Evolutionary conservation across 208 protist species (phyloP).

Genomic region (Trypanosoma theileri): DNA sequence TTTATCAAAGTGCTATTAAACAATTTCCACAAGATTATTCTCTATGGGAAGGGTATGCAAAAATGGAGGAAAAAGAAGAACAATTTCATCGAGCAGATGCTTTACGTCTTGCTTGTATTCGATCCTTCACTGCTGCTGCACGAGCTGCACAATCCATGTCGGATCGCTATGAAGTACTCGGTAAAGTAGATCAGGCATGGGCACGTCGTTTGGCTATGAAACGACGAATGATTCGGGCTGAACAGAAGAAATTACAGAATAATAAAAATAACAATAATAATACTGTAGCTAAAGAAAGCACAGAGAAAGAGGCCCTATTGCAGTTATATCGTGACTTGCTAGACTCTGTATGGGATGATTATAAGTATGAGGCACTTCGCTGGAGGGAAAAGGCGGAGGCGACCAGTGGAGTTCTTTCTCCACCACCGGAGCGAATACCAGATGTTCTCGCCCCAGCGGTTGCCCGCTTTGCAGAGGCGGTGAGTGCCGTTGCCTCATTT

Average conservation of each 20-base stretch:
- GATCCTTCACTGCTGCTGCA: slow-evolving; percentile 45
- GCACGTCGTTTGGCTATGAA: slow-evolving; percentile 60
- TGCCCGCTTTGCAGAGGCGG: slow-evolving; percentile 68
- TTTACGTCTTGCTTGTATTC: slow-evolving; percentile 52
- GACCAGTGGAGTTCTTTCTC: slow-evolving; percentile 19
- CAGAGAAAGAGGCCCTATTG: slow-evolving; percentile 26
- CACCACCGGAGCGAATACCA: slow-evolving; percentile 41
- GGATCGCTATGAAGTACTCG: slow-evolving; percentile 73
- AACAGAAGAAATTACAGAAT: slow-evolving; percentile 13
- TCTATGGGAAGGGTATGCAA: slow-evolving; percentile 74
- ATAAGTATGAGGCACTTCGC: slow-evolving; percentile 65
- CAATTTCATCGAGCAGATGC: slow-evolving; percentile 58
- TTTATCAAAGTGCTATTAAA: slow-evolving; percentile 66
- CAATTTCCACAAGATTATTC: slow-evolving; percentile 55
- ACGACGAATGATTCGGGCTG: slow-evolving; percentile 34
- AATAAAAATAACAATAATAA: neutral
- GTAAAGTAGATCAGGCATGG: slow-evolving; percentile 68
- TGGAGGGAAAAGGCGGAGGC: slow-evolving; percentile 39
- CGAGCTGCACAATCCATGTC: slow-evolving; percentile 45
- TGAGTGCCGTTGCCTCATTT: slow-evolving; percentile 61
- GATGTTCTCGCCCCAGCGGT: slow-evolving; percentile 49
- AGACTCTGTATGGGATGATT: slow-evolving; percentile 71
- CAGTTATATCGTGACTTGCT: slow-evolving; percentile 53
- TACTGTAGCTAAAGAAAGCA: neutral
- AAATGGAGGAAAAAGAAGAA: slow-evolving; percentile 67